Percentiles rank a stretch among this genome's conserved stretches.
These are phyloP conservation scores for Sporothrix schenckii DNA, from an alignment of 2,329 filamentous ascomycete genomes.

Conservation along the genomic window DNA sequence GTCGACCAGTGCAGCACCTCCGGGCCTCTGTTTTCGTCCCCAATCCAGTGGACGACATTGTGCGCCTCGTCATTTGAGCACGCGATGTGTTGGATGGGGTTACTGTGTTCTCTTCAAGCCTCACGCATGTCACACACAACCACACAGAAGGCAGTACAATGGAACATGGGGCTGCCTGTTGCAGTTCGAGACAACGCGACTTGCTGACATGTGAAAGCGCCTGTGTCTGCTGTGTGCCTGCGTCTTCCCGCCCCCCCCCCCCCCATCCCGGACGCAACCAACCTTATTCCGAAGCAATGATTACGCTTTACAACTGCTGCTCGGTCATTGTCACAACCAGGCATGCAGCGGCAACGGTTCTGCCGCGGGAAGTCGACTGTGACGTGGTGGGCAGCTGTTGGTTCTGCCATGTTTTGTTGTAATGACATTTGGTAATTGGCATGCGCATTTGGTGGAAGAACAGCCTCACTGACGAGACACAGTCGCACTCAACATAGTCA, in stretches of 20 bases:
- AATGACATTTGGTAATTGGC: background rate
- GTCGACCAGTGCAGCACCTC: background rate
- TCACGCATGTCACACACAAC: slow-evolving; percentile 1
- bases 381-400: background rate
- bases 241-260: background rate
- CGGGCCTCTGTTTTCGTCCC: background rate
- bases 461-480: slow-evolving; percentile 6
- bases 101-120: background rate
- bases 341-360: slow-evolving; percentile 1
- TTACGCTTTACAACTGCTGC: background rate
- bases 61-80: slow-evolving; percentile 2
- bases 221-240: slow-evolving; percentile 8
- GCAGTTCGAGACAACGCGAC: background rate
- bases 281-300: background rate
- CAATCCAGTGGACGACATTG: background rate
- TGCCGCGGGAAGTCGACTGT: slow-evolving; percentile 16
- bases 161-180: background rate
- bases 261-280: background rate
- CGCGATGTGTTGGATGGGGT: slow-evolving; percentile 15
- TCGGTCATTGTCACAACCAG: background rate
- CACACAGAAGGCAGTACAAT: background rate
- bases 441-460: background rate
- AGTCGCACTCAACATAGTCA: background rate
- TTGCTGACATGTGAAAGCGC: slow-evolving; percentile 10
- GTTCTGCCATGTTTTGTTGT: background rate